Conservation (phyloP, 352 stramenopile species). For the Globisporangium cederbergense region DNA sequence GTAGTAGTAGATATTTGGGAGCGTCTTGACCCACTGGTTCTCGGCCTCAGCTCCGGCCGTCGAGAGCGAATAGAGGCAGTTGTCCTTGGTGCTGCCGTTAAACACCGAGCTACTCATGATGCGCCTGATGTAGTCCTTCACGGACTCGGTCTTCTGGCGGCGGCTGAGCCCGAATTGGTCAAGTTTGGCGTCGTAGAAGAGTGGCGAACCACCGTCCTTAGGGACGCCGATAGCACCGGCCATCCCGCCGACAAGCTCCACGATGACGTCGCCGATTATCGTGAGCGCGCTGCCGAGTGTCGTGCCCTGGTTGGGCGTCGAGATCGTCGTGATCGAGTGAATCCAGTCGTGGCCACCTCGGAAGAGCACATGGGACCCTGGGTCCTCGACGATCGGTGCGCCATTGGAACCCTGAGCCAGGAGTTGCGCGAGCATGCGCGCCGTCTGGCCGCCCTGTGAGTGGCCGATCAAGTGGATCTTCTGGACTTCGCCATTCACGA, state of each 20-base stretch:
- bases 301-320: background rate
- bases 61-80: constrained; percentile 18
- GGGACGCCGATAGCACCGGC: background rate
- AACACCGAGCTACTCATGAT: too few relatives aligned
- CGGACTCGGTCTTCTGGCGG: too few relatives aligned
- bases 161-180: too few relatives aligned
- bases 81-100: background rate
- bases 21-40: too few relatives aligned
- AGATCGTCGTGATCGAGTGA: constrained; percentile 32
- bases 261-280: constrained; percentile 15
- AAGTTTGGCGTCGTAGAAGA: background rate
- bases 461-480: constrained; percentile 36
- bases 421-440: constrained; percentile 39
- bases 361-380: constrained; percentile 22
- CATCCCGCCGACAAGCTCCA: constrained; percentile 18
- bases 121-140: too few relatives aligned
- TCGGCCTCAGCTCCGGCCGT: background rate
- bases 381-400: constrained; percentile 25
- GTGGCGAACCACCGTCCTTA: constrained; percentile 5
- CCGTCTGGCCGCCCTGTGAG: constrained; percentile 38
- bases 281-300: constrained; percentile 11
- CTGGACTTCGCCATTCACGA: constrained; percentile 31
- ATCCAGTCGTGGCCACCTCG: constrained; percentile 28
- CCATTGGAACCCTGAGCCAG: constrained; percentile 29
- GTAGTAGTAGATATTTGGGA: too few relatives aligned